phyloP scores from a whole-genome alignment of 495 filamentous ascomycete species.

The Mytilinidion resinicola region DNA sequence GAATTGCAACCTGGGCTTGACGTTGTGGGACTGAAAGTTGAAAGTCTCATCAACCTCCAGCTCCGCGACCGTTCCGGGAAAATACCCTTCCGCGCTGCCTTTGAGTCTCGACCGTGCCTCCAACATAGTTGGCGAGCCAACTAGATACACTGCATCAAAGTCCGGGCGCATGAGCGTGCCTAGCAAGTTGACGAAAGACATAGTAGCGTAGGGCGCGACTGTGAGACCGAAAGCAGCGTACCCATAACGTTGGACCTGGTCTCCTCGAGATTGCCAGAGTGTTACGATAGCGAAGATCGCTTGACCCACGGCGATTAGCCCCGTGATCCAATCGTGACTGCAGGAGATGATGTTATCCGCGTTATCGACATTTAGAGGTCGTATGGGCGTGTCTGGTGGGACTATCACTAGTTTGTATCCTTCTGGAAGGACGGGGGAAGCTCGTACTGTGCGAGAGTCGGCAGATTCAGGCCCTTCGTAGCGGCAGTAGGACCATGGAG shows the following conservation, averaged over 20 bases:
- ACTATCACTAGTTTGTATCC: constrained; percentile 3
- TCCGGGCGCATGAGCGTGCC: constrained; percentile 3
- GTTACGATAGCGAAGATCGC: constrained; percentile 7
- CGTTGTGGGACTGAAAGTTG: too few relatives aligned
- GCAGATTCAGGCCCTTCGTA: constrained; percentile 3
- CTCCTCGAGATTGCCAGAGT: constrained; percentile 7
- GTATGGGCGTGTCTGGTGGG: constrained; percentile 1
- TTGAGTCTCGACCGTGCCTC: constrained; percentile 2
- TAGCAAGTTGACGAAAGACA: constrained; percentile 11
- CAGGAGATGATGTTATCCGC: constrained; percentile 1
- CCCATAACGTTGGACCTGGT: constrained; percentile 8
- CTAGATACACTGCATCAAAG: constrained; percentile 8
- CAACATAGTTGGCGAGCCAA: constrained; percentile 5
- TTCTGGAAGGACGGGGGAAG: neutral
- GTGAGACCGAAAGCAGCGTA: constrained; percentile 18
- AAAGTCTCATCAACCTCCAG: too few relatives aligned
- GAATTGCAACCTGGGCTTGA: too few relatives aligned
- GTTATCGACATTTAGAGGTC: neutral
- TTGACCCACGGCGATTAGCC: constrained; percentile 5
- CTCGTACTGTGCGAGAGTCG: constrained; percentile 4
- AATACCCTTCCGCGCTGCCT: neutral
- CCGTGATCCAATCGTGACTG: neutral
- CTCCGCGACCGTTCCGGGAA: too few relatives aligned
- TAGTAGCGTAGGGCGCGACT: constrained; percentile 13
- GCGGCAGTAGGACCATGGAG: constrained; percentile 14